A percentile compares a stretch with the other conserved stretches of the same genome.
These are phyloP conservation scores for Tetrahymena malaccensis DNA, from an alignment of 73 alveolate genomes.

Conservation along the genomic window DNA sequence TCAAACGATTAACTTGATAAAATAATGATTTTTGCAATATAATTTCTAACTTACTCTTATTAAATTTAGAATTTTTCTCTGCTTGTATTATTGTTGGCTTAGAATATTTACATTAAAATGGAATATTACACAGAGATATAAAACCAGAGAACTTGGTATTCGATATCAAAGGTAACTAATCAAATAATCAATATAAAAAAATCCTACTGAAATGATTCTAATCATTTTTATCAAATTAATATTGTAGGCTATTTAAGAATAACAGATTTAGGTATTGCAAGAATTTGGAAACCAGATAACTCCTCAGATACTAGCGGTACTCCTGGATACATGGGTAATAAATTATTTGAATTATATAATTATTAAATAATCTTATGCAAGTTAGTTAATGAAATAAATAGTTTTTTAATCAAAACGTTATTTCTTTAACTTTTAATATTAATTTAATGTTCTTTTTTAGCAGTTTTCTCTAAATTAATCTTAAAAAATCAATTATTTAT, in stretches of 20 bases:
- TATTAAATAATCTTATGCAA: background rate
- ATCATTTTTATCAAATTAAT: too few species aligned
- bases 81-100: constrained; percentile 80
- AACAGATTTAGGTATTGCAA: constrained; percentile 60
- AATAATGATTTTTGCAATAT: background rate
- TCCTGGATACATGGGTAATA: constrained; percentile 42
- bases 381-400: too few species aligned
- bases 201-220: background rate
- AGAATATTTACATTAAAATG: constrained; percentile 81
- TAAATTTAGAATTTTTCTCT: constrained; percentile 60
- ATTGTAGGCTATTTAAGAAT: constrained; percentile 43
- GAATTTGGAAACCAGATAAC: constrained; percentile 43
- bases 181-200: background rate
- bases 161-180: constrained; percentile 56
- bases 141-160: constrained; percentile 95
- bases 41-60: background rate
- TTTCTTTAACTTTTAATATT: too few species aligned
- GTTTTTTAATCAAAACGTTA: too few species aligned
- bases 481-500: too few species aligned
- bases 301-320: constrained; percentile 57
- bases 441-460: too few species aligned
- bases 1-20: background rate
- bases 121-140: constrained; percentile 88
- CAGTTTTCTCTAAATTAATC: too few species aligned
- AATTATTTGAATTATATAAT: background rate